Evolutionary conservation across 1,284 basidiomycete species (phyloP), one percentile per base, ranked within the genome.

Genomic region (Calocybe gambosa): DNA sequence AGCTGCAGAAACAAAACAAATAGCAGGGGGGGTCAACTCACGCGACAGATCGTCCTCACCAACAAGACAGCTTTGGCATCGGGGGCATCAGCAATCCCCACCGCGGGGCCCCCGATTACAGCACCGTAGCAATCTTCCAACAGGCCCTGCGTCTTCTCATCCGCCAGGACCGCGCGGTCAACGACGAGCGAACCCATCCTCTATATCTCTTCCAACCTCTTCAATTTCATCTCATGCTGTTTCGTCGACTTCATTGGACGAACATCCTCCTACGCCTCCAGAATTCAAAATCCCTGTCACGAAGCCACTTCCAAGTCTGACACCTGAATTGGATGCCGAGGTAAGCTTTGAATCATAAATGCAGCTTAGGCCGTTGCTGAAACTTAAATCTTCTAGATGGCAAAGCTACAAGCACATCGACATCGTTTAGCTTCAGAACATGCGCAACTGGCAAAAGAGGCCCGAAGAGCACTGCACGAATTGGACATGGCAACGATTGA

Each of bases 401-500:
- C 56, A 6, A 60, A 62, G 6, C 47, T 73, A 15, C 66, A 68
- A 42, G 55, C 59, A 3, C 69, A 71, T 43, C 71, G 74, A 5
- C 54, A 61, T 9, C 62, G 64, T 36, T 58, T 73, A 12, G 64
- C 65, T 8, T 51, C 62, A 10, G 74, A 78, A 43, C 70, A 74
- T 44, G 57, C 61, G 21, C 61, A 67, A 15, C 60, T 71, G n/a
- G 58, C 62, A 15, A 74, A 69, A 51, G 69, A 62, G 3, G 63
- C 69, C 3, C 70, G 71, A 16, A 70, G 77, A 13, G 78, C 78
- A 5, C 57, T 77, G 38, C 74, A 79, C 45, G 85, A 87, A 55
- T 63, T 82, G 3, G 79, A 83, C 21, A 62, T 78, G 54, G 66
- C 78, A 21, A 65, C 64, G 31, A 64, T 84, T 29, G 84, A 87